Percentiles rank a stretch among this genome's conserved stretches.
Conservation (phyloP, 768 basidiomycete species). For the Podaxis mareebaensis region DNA sequence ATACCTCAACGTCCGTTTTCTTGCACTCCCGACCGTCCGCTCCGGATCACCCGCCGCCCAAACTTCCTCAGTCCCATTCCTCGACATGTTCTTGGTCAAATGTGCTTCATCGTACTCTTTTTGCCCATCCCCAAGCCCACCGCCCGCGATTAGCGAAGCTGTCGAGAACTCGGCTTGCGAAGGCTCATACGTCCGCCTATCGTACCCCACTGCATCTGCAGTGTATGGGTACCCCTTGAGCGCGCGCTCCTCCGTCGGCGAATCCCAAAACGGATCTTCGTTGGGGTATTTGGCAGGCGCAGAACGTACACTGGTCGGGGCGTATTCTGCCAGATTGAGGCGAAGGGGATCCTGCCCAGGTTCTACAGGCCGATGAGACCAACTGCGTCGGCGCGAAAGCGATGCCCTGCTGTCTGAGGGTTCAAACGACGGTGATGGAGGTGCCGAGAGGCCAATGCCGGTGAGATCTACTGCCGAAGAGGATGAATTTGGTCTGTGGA, state of each 20-base stretch:
- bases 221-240: slow-evolving; percentile 31
- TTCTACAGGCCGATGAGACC: slow-evolving; percentile 49
- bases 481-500: not conserved
- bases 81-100: slow-evolving; percentile 55
- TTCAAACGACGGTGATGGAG: slow-evolving; percentile 56
- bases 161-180: slow-evolving; percentile 51
- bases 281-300: slow-evolving; percentile 10
- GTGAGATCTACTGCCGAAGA: slow-evolving; percentile 42
- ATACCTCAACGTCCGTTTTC: slow-evolving; percentile 50
- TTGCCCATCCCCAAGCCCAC: slow-evolving; percentile 37
- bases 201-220: slow-evolving; percentile 31
- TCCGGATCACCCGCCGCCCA: slow-evolving; percentile 50
- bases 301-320: not conserved
- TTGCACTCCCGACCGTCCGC: slow-evolving; percentile 22
- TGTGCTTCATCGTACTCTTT: slow-evolving; percentile 60
- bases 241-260: slow-evolving; percentile 35
- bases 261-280: slow-evolving; percentile 45
- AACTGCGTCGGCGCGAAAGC: slow-evolving; percentile 58
- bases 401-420: slow-evolving; percentile 43
- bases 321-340: slow-evolving; percentile 29
- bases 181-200: slow-evolving; percentile 40
- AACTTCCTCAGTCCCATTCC: slow-evolving; percentile 28
- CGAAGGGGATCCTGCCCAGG: slow-evolving; percentile 48
- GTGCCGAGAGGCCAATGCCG: slow-evolving; percentile 46
- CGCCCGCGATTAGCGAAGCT: slow-evolving; percentile 44